Conservation (phyloP, 768 basidiomycete species). For the Suillus subalutaceus region DNA sequence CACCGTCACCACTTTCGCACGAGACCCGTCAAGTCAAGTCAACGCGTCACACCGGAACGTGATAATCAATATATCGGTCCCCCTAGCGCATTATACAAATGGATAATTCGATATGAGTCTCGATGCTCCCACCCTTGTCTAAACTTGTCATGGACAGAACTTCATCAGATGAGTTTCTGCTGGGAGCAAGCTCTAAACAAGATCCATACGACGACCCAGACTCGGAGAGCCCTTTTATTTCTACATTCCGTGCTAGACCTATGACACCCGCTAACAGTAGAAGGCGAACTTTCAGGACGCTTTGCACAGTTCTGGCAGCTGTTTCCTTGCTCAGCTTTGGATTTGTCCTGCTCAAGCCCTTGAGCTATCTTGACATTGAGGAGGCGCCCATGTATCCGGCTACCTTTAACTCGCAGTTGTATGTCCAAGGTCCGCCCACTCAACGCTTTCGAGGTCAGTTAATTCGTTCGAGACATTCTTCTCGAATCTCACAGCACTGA, state of each 20-base stretch:
- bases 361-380: background rate
- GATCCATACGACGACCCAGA: constrained; percentile 6
- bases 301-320: constrained; percentile 26
- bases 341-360: constrained; percentile 10
- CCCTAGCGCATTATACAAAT: constrained; percentile 2
- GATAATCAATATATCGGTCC: background rate
- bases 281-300: background rate
- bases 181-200: background rate
- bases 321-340: constrained; percentile 29
- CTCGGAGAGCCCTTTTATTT: constrained; percentile 9
- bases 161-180: constrained; percentile 11
- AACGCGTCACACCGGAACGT: background rate
- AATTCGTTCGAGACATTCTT: background rate
- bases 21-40: background rate
- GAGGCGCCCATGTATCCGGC: background rate
- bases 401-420: constrained; percentile 9
- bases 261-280: background rate
- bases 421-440: constrained; percentile 54
- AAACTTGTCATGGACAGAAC: constrained; percentile 10
- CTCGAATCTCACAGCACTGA: background rate
- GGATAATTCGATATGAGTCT: background rate
- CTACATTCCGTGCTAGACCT: constrained; percentile 4
- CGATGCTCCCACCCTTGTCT: constrained; percentile 7
- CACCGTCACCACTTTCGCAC: background rate
- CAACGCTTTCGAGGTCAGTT: constrained; percentile 55